Base-by-base conservation (phyloP, 768 basidiomycete species). In the Dendrothele bispora region DNA sequence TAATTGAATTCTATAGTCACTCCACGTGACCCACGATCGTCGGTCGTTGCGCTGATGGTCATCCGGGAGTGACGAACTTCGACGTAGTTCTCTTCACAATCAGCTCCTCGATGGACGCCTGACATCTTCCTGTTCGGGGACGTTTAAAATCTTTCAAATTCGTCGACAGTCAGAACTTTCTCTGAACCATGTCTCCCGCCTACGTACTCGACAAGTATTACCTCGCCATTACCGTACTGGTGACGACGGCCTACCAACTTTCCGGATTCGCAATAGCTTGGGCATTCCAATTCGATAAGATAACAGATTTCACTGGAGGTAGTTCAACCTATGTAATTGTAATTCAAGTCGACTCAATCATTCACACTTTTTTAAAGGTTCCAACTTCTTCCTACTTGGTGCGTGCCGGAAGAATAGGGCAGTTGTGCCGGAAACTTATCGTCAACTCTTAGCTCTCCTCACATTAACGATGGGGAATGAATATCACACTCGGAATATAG, bases 251-350 rank as follows among this genome's bases (percentile, higher is more conserved):
- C 5, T 88, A 79, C 59, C 86, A 86, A 57, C 67, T 81, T 4
- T 49, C 67, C 1, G 85, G 84, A 6, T 86, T 86, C 55, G 71
- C 74, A 4, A 79, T 86, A 46, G 83, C 85, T 6, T 86, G 82
- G 79, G 79, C 79, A 0, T 68, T 83, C 30, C 77, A 84, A 68
- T 84, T 86, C 55, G 84, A 88, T 64, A 86, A 88, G 61, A 81
- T 86, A 37, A 86, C 84, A 11, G 85, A 86, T 63, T 80, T 85
- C 48, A 83, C 80, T 2, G 80, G 81, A 53, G 75, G 77, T 74
- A 46, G 42, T 43, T 52, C 48, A 40, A 39, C 47, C 21, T 55
- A 25, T 44, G 20, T 21, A 24, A 39, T 48, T 24, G n/a, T 10
- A 10, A 32, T 32, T 10, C 10, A 32, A 32, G 30, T 32, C n/a